Evolutionary conservation across 257 asterid species (phyloP).

Genomic region (Forsythia suspensa): DNA sequence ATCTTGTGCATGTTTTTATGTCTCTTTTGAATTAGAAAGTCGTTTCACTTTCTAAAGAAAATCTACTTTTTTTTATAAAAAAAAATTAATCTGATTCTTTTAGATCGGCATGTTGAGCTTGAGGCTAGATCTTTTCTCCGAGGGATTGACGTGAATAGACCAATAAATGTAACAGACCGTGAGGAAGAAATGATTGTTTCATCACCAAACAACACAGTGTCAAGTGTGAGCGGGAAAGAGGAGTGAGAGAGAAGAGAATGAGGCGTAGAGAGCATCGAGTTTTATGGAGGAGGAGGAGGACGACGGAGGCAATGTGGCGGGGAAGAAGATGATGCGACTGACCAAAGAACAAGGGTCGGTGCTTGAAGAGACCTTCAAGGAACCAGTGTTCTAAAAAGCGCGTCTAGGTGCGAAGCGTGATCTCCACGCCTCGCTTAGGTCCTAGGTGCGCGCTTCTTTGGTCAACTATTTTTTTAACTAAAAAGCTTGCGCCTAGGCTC

Average conservation of each 20-base stretch:
- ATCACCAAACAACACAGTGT: conserved; percentile 90
- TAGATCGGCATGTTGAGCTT: conserved; percentile 43
- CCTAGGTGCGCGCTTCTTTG: no score
- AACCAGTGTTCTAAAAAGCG: background rate
- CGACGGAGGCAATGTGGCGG: conserved; percentile 75
- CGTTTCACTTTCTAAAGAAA: no score
- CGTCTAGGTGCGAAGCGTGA: no score
- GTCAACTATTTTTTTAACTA: no score
- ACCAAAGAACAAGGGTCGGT: conserved; percentile 90
- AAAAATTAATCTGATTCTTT: background rate
- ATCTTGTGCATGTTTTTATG: no score
- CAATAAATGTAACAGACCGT: conserved; percentile 41
- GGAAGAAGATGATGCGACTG: conserved; percentile 86
- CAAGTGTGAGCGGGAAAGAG: conserved; percentile 95
- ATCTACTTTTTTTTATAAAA: no score
- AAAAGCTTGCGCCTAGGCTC: no score
- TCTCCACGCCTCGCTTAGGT: no score
- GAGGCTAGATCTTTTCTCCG: conserved; percentile 40
- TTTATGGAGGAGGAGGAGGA: conserved; percentile 88
- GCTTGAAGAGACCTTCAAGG: conserved; percentile 91
- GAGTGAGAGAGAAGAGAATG: conserved; percentile 80
- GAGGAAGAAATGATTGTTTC: conserved; percentile 69
- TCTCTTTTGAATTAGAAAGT: no score
- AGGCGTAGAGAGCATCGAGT: conserved; percentile 68
- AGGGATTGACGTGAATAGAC: conserved; percentile 76